Base-by-base conservation (phyloP, 805 yeast genomes). In the Wickerhamomyces bovis region DNA sequence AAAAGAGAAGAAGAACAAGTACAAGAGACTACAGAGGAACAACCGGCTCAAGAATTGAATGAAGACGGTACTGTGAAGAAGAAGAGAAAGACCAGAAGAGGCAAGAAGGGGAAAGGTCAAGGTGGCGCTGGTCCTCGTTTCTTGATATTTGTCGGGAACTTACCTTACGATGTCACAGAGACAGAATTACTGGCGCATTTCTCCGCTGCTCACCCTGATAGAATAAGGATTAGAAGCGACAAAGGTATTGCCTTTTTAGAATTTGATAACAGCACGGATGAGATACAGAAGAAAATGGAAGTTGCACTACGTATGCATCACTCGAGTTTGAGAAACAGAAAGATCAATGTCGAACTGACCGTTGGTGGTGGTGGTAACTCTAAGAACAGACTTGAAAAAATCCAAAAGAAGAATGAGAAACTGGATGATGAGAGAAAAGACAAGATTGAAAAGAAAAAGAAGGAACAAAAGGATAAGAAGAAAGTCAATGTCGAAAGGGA, bases 291-390 rank as follows among this genome's bases (percentile, higher is more conserved):
- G 50, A 78, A 83, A 50, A 83, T 94, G 82, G 96, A 89, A 58
- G 73, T 78, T 41, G 97, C 97, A 0, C 72, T 94, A 56, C 72
- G 84, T 52, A 77, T 86, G 72, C 97, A 94, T 65, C 96, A 88
- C 65, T 74, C 92, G 4, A 57, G 70, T 10, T 62, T 92, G 53
- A 75, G 78, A 47, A 74, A 76, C 39, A 75, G 97, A 55, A 88
- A 83, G 63, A 90, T 94, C 60, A 94, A 94, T 61, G 97, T 94
- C 31, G 99, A 94, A 64, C 74, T 94, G 57, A 94, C 98, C 2
- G 99, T 89, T 43, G 99, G 99, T 47, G 99, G 99, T 38, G 99
- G 99, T 42, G 97, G 97, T 47, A 92, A 92, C 63, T 81, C 95
- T 10, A 69, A 75, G 48, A 73, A 70, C 38, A 70, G 95, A 59